These are phyloP conservation scores for Pythium brassicae DNA, from an alignment of 352 stramenopile genomes.

Conservation along the genomic window DNA sequence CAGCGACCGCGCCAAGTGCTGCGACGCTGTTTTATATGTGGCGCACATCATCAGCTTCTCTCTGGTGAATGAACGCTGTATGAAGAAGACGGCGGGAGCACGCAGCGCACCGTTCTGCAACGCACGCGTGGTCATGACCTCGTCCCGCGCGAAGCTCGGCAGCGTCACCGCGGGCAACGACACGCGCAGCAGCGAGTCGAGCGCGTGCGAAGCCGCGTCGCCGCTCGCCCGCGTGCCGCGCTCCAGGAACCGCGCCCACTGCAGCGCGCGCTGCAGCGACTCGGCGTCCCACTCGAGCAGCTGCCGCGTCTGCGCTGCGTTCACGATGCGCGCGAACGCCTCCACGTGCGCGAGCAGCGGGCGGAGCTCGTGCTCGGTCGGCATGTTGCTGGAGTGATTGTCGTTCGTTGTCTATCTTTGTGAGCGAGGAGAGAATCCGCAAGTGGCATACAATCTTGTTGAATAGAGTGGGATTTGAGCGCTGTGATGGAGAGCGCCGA, in stretches of 20 bases:
- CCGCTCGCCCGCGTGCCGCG: slow-evolving; percentile 12
- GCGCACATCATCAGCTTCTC: neutral
- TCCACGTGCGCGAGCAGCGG: slow-evolving; percentile 19
- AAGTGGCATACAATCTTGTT: neutral
- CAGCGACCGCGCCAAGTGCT: slow-evolving; percentile 37
- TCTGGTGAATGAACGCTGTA: too few species aligned
- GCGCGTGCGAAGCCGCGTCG: slow-evolving; percentile 8
- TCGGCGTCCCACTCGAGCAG: slow-evolving; percentile 49
- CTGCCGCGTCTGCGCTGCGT: slow-evolving; percentile 41
- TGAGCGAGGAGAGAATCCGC: neutral
- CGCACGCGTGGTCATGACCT: slow-evolving; percentile 4
- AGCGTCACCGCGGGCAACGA: slow-evolving; percentile 34
- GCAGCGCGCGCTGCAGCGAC: slow-evolving; percentile 34
- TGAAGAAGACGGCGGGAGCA: too few species aligned
- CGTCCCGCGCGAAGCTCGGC: slow-evolving; percentile 24
- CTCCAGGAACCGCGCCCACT: slow-evolving; percentile 38
- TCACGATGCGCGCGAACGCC: slow-evolving; percentile 43
- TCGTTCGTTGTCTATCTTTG: too few species aligned
- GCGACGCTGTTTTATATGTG: slow-evolving; percentile 10
- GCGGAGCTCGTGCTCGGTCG: neutral
- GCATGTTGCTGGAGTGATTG: too few species aligned
- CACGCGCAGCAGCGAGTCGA: slow-evolving; percentile 19
- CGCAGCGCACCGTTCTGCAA: slow-evolving; percentile 9
- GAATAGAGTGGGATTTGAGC: neutral
- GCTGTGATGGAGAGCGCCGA: neutral